Evolutionary conservation across 192 early-diverging fungal species (phyloP).

Genomic region (Coemansia sp.): DNA sequence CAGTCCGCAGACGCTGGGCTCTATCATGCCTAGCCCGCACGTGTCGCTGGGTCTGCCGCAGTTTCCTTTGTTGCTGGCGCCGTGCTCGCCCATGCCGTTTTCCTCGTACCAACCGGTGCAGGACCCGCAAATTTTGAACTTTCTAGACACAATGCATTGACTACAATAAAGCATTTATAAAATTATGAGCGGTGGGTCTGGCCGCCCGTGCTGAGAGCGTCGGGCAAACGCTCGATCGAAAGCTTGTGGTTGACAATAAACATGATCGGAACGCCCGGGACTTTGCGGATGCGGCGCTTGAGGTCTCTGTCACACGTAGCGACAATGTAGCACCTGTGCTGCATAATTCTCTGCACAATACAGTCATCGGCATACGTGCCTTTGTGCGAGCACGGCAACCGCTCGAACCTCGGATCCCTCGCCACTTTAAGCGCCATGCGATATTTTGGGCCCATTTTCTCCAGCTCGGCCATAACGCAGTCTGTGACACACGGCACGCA

Average conservation of each 20-base stretch:
- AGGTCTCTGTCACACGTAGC: constrained; percentile 97
- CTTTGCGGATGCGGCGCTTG: constrained; percentile 91
- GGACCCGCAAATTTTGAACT: constrained; percentile 4
- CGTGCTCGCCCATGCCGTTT: constrained; percentile 33
- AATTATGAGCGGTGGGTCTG: not conserved
- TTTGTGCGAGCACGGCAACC: constrained; percentile 93
- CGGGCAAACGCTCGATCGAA: constrained; percentile 91
- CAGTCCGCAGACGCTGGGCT: not conserved
- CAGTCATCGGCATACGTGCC: constrained; percentile 99
- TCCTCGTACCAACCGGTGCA: constrained; percentile 4
- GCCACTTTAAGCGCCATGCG: constrained; percentile 91
- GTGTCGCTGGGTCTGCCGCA: not conserved
- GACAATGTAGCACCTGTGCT: constrained; percentile 97
- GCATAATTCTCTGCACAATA: constrained; percentile 85
- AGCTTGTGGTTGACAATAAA: constrained; percentile 89
- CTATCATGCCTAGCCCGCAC: not conserved
- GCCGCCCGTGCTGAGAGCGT: constrained; percentile 38
- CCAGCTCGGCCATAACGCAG: constrained; percentile 98
- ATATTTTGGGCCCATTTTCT: constrained; percentile 96
- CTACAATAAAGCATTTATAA: constrained; percentile 1
- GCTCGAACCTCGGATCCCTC: constrained; percentile 95
- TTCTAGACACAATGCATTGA: constrained; percentile 11
- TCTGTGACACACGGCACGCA: constrained; percentile 97
- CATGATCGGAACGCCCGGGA: constrained; percentile 98
- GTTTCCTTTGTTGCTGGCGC: constrained; percentile 38